Evolutionary conservation across 2,329 filamentous ascomycete species (phyloP).

Genomic region (Fusarium floridanum): DNA sequence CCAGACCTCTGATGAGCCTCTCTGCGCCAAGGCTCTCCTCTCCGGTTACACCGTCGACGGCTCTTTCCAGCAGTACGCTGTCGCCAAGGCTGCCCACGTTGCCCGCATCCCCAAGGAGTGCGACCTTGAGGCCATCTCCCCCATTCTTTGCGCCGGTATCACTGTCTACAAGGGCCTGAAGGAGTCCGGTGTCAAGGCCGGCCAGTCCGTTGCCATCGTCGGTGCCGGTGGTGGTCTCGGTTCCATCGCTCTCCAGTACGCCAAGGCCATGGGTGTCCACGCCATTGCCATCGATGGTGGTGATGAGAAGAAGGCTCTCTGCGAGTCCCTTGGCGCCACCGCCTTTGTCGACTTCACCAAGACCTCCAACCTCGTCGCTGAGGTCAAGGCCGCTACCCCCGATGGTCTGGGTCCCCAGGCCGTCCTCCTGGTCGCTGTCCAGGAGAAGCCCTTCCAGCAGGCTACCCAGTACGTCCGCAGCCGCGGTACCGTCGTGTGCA

Average conservation of each 20-base stretch:
- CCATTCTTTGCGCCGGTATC: constrained; percentile 86
- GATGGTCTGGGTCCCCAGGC: constrained; percentile 90
- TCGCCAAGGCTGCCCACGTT: constrained; percentile 88
- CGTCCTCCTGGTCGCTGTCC: constrained; percentile 86
- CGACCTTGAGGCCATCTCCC: constrained; percentile 81
- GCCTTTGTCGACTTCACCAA: constrained; percentile 85
- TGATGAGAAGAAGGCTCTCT: constrained; percentile 82
- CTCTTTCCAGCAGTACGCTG: constrained; percentile 91
- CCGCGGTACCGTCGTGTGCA: constrained; percentile 85
- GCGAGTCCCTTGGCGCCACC: constrained; percentile 76
- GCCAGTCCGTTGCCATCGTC: constrained; percentile 85
- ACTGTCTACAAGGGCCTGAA: constrained; percentile 94
- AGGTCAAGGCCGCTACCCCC: constrained; percentile 84
- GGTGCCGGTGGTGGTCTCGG: constrained; percentile 89
- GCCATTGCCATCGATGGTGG: constrained; percentile 87
- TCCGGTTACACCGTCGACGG: constrained; percentile 96
- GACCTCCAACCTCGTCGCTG: constrained; percentile 82
- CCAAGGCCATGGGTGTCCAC: constrained; percentile 88
- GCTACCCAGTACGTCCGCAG: constrained; percentile 89
- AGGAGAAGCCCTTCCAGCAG: constrained; percentile 95
- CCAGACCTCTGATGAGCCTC: constrained; percentile 82
- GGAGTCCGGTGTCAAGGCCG: constrained; percentile 80
- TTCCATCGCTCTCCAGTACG: constrained; percentile 85
- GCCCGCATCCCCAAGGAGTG: constrained; percentile 84
- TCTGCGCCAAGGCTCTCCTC: constrained; percentile 80